Conservation (phyloP, 148 eudicot species). For the Linanthus parryae region DNA sequence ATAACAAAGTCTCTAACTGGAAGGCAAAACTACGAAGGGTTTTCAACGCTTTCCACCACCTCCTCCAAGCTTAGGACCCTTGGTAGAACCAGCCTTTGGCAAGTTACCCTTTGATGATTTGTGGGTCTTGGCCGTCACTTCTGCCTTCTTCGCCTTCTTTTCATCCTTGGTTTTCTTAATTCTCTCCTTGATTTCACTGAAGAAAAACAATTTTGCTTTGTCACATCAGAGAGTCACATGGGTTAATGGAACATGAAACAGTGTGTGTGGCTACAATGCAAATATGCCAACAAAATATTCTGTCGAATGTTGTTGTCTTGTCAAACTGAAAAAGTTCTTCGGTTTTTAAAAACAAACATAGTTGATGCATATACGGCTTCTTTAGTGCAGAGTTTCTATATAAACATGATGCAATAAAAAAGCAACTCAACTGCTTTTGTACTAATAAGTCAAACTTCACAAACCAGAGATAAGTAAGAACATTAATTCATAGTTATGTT, state of each 20-base stretch:
- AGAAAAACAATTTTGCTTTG: not conserved
- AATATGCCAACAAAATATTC: no score
- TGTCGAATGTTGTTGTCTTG: no score
- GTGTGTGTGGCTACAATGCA: not conserved
- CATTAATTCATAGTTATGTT: not conserved
- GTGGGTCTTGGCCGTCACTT: conserved; percentile 1
- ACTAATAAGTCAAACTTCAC: no score
- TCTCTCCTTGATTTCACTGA: conserved; percentile 9
- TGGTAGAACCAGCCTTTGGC: not conserved
- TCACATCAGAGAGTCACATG: not conserved
- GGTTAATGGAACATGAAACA: not conserved
- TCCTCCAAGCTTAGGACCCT: conserved; percentile 10
- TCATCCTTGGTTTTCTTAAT: conserved; percentile 7
- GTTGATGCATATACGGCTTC: no score
- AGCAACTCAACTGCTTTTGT: no score
- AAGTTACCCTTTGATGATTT: not conserved
- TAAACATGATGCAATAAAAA: no score
- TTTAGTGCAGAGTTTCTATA: no score
- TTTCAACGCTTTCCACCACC: conserved; percentile 11
- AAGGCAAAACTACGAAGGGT: no score
- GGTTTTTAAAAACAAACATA: not conserved
- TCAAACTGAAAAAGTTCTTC: not conserved
- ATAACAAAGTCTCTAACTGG: no score
- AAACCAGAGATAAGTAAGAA: no score
- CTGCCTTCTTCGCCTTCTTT: conserved; percentile 7